Conservation (phyloP, 345 rosid genomes). For the Lepidium didymum region DNA sequence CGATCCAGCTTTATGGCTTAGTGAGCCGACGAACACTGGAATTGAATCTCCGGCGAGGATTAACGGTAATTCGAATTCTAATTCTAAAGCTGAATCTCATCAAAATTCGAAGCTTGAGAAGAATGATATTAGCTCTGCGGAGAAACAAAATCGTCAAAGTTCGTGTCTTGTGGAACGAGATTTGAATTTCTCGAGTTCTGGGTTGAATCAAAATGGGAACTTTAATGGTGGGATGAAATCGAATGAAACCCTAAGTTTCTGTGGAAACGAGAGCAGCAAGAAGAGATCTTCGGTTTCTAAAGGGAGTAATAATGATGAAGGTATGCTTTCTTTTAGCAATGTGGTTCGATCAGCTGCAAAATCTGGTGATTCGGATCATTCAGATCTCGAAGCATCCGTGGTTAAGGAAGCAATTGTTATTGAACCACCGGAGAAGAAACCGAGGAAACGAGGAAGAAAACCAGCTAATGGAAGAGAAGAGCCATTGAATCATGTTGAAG, state of each 20-base stretch:
- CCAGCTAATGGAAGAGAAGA: conserved; percentile 99
- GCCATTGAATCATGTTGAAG: conserved; percentile 99
- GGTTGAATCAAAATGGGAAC: conserved; percentile 27
- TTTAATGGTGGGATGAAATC: conserved; percentile 58
- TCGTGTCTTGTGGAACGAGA: conserved; percentile 32
- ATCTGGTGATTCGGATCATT: conserved; percentile 79
- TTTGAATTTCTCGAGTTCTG: conserved; percentile 61
- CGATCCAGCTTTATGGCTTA: conserved; percentile 82
- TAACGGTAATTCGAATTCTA: conserved; percentile 24
- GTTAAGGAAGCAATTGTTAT: conserved; percentile 70
- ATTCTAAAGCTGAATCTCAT: conserved; percentile 26
- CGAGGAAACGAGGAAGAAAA: conserved; percentile 88
- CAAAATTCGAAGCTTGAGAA: conserved; percentile 20
- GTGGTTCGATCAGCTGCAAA: conserved; percentile 47
- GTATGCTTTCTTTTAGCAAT: conserved; percentile 79
- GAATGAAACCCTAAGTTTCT: conserved; percentile 50
- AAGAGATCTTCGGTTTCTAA: conserved; percentile 52
- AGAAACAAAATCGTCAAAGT: neutral
- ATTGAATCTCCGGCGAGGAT: conserved; percentile 33
- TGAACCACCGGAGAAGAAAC: conserved; percentile 85
- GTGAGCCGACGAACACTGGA: conserved; percentile 41
- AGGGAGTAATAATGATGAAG: conserved; percentile 47
- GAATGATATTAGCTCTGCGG: neutral
- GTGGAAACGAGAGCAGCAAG: conserved; percentile 43
- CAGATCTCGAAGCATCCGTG: conserved; percentile 93